Base-by-base conservation (phyloP, 2,329 filamentous ascomycete genomes). In the Colletotrichum theobromicola region DNA sequence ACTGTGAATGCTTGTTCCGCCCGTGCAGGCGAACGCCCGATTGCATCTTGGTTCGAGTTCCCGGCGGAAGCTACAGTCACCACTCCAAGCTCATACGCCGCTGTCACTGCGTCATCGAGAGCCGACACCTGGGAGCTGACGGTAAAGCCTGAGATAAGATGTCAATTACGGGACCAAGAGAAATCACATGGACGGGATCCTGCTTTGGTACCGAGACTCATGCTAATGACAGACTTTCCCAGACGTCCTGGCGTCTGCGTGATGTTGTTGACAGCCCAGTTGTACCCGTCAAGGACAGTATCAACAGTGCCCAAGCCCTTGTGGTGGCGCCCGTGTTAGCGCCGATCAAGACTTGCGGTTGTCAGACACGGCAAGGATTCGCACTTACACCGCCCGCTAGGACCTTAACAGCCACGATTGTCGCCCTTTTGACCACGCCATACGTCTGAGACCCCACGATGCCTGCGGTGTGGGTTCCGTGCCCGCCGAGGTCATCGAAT, bases 1-100 rank as follows among this genome's bases (percentile, higher is more conserved):
- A 91, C 89, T 1, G 89, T 90, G 76, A 90, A 82, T 62, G 88
- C 89, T 30, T 82, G 81, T 12, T 85, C 77, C 16, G 86, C 85
- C 1, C 86, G 87, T 2, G 88, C 88, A 1, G 89, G 89, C 0
- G 88, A 90, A 53, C 79, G 82, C 75, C 82, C 79, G 7, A 12
- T 35, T 15, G 61, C 71, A 28, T 63, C 42, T 58, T 79, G 82
- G 76, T 82, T 80, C 5, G 78, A 53, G 79, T 91, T 91, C 16
- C 90, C 90, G 16, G 90, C 89, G 6, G 90, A 89, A 1, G 90
- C 89, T 35, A 88, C 87, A 2, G 88, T 84, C 64, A 89, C 84
- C 24, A 92, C 81, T 21, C 89, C 89, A 2, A 80, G 78, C 28
- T 79, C 77, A 77, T 85, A 86, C 50, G 88, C 87, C 37, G 81